These are phyloP conservation scores for Nakazawaea holstii DNA, from an alignment of 805 yeast species.

Conservation along the genomic window DNA sequence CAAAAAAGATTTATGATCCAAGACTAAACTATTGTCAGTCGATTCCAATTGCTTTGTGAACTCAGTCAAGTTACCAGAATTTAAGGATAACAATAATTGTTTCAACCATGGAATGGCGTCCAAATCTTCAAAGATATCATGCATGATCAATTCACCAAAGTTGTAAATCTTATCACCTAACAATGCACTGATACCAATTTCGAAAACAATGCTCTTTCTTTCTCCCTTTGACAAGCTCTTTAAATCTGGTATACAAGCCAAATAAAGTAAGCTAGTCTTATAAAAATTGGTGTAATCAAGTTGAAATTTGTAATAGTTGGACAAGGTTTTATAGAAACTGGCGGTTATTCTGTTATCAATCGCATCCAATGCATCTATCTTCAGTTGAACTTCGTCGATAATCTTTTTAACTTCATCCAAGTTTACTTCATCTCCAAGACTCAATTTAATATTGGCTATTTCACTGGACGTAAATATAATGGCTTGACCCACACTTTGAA, in stretches of 20 bases:
- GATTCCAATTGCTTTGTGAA: slow-evolving; percentile 31
- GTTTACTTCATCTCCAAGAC: slow-evolving; percentile 18
- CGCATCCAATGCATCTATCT: slow-evolving; percentile 52
- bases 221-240: slow-evolving; percentile 20
- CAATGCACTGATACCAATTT: slow-evolving; percentile 79
- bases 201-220: slow-evolving; percentile 45
- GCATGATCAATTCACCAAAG: slow-evolving; percentile 91
- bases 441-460: slow-evolving; percentile 64
- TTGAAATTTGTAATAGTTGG: slow-evolving; percentile 68
- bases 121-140: slow-evolving; percentile 62
- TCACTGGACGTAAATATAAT: slow-evolving; percentile 58
- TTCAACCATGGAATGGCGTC: slow-evolving; percentile 64
- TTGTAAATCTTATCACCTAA: slow-evolving; percentile 90
- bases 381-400: slow-evolving; percentile 54
- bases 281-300: slow-evolving; percentile 80
- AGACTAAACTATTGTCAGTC: slow-evolving; percentile 44
- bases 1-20: slow-evolving; percentile 57
- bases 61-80: slow-evolving; percentile 66
- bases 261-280: slow-evolving; percentile 71
- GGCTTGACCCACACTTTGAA: slow-evolving; percentile 40
- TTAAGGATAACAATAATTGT: slow-evolving; percentile 62
- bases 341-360: slow-evolving; percentile 67
- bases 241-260: slow-evolving; percentile 55
- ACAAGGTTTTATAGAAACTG: slow-evolving; percentile 74
- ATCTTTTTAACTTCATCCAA: slow-evolving; percentile 59